Percentiles rank a stretch among this genome's conserved stretches.
Conservation (phyloP, 352 stramenopile species). For the Phytopythium cucurbitacearum region DNA sequence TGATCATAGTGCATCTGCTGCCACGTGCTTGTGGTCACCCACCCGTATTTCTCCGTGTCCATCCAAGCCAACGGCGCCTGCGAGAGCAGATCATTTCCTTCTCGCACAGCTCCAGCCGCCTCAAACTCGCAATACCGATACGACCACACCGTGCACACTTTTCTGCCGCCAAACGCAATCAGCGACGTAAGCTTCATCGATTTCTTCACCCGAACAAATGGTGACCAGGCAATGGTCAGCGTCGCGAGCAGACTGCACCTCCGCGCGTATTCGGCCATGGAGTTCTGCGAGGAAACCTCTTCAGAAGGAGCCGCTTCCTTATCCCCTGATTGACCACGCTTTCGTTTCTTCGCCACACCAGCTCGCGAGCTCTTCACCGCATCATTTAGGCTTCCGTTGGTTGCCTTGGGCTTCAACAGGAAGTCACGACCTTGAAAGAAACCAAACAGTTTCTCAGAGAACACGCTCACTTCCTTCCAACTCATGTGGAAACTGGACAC, state of each 20-base stretch:
- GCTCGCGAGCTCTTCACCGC: background rate
- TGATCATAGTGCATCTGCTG: constrained; percentile 47
- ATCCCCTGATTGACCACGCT: constrained; percentile 13
- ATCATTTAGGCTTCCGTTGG: constrained; percentile 15
- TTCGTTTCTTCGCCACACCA: constrained; percentile 11
- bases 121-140: constrained; percentile 49
- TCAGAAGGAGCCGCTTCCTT: constrained; percentile 8
- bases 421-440: constrained; percentile 52
- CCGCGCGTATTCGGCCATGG: constrained; percentile 57
- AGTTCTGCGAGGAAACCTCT: constrained; percentile 13
- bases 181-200: constrained; percentile 49
- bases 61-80: constrained; percentile 43
- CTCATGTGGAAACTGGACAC: constrained; percentile 77
- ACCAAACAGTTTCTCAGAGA: constrained; percentile 66
- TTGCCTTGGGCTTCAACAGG: constrained; percentile 14
- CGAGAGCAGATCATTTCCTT: constrained; percentile 23
- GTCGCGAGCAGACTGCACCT: constrained; percentile 56
- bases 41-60: constrained; percentile 70
- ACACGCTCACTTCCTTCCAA: constrained; percentile 64
- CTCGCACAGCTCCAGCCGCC: constrained; percentile 10
- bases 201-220: constrained; percentile 42
- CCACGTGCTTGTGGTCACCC: constrained; percentile 65
- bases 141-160: constrained; percentile 65
- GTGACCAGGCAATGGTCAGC: constrained; percentile 66
- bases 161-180: constrained; percentile 58